Conservation (phyloP, 306 rosid genomes). For the Castanea mollissima region DNA sequence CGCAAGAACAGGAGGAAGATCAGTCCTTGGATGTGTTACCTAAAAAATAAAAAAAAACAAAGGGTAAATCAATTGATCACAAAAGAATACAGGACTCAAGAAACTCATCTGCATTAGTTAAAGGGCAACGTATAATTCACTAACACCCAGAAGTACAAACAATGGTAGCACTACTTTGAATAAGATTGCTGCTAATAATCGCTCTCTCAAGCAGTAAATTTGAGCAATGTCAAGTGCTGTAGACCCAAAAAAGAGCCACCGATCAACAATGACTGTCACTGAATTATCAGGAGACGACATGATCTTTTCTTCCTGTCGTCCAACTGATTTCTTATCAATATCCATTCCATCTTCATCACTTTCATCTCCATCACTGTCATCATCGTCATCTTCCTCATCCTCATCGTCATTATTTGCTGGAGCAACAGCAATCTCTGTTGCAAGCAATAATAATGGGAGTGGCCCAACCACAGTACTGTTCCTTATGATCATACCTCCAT, state of each 20-base stretch:
- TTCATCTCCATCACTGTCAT: conserved; percentile 15
- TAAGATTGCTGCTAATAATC: conserved; percentile 68
- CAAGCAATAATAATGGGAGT: conserved; percentile 71
- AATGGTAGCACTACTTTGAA: conserved; percentile 49
- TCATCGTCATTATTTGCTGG: conserved; percentile 30
- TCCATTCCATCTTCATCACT: conserved; percentile 60
- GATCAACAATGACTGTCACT: conserved; percentile 68
- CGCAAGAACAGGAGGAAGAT: conserved; percentile 65
- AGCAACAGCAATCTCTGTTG: conserved; percentile 87
- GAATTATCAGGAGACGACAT: conserved; percentile 76
- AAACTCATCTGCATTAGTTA: neutral
- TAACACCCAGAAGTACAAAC: neutral
- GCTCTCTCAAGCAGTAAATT: conserved; percentile 87
- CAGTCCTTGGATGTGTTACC: conserved; percentile 57
- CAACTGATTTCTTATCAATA: conserved; percentile 42
- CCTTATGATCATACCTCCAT: conserved; percentile 57
- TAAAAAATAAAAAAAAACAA: conserved; percentile 28
- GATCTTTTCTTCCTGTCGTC: conserved; percentile 40
- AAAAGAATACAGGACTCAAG: neutral
- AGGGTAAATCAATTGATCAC: conserved; percentile 14
- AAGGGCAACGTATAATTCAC: conserved; percentile 7
- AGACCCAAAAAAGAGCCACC: conserved; percentile 70
- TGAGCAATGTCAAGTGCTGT: conserved; percentile 94
- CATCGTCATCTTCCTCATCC: conserved; percentile 6
- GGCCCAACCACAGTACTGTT: conserved; percentile 70